Conservation (phyloP, 2,329 filamentous ascomycete genomes). For the Diaporthe humulicola region DNA sequence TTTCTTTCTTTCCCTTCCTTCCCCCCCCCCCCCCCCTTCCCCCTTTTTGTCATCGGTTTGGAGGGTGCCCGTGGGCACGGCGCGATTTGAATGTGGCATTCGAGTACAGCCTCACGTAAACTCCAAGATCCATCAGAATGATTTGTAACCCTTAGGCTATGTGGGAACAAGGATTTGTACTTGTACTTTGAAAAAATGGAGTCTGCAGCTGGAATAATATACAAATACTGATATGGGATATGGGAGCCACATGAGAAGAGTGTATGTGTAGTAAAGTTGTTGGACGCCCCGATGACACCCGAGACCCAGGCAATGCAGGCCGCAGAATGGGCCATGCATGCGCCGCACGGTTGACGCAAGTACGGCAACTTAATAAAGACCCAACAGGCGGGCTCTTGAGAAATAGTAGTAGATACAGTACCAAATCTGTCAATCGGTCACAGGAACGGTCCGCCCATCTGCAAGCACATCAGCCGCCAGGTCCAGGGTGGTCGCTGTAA, state of each 20-base stretch:
- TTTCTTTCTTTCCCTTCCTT: too few relatives aligned
- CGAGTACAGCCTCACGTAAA: too few relatives aligned
- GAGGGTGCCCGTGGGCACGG: too few relatives aligned
- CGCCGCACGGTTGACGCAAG: constrained; percentile 29
- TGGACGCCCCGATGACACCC: not conserved
- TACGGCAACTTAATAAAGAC: constrained; percentile 1
- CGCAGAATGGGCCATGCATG: constrained; percentile 32
- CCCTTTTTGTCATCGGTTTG: too few relatives aligned
- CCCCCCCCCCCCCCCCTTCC: too few relatives aligned
- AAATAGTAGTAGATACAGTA: not conserved
- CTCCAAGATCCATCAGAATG: not conserved
- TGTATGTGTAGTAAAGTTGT: not conserved
- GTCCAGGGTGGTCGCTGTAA: not conserved
- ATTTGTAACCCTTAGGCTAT: not conserved
- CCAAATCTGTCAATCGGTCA: constrained; percentile 12
- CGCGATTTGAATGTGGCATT: not conserved
- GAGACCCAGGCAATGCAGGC: not conserved
- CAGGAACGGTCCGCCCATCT: constrained; percentile 22
- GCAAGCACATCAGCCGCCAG: constrained; percentile 13
- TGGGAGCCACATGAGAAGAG: not conserved
- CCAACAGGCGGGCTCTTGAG: not conserved
- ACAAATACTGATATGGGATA: not conserved
- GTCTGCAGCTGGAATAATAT: not conserved
- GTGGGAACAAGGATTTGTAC: not conserved
- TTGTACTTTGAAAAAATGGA: not conserved